Percentiles rank a stretch among this genome's conserved stretches.
phyloP scores from a whole-genome alignment of 2,329 filamentous ascomycete species.

The Fonsecaea monophora region DNA sequence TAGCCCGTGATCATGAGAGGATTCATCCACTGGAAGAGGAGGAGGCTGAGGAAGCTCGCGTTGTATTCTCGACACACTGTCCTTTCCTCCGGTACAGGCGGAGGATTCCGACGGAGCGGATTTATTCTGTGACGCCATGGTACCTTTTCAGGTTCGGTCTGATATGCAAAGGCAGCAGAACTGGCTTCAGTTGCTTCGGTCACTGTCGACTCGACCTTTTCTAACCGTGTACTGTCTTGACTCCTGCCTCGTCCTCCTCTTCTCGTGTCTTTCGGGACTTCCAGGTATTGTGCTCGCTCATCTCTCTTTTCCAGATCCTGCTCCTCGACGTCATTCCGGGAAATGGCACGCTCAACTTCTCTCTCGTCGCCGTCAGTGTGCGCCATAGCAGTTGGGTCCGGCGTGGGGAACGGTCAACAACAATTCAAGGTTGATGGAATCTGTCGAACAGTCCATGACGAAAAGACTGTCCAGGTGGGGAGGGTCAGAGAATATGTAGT shows the following conservation, averaged over 20 bases:
- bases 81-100: slow-evolving; percentile 63
- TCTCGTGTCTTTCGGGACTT: slow-evolving; percentile 29
- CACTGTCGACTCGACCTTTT: slow-evolving; percentile 49
- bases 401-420: slow-evolving; percentile 15
- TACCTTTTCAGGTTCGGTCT: slow-evolving; percentile 29
- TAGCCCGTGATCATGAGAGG: slow-evolving; percentile 88
- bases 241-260: slow-evolving; percentile 30
- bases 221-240: slow-evolving; percentile 45
- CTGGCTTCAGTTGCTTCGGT: slow-evolving; percentile 50
- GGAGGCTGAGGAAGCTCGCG: slow-evolving; percentile 74
- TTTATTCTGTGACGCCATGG: slow-evolving; percentile 53
- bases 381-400: slow-evolving; percentile 20
- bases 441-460: slow-evolving; percentile 23
- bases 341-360: slow-evolving; percentile 34
- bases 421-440: background rate
- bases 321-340: slow-evolving; percentile 41
- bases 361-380: slow-evolving; percentile 35
- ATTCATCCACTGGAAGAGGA: slow-evolving; percentile 90
- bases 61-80: slow-evolving; percentile 70
- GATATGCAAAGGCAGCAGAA: slow-evolving; percentile 35
- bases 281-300: slow-evolving; percentile 34
- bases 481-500: slow-evolving; percentile 30
- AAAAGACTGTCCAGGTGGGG: slow-evolving; percentile 10
- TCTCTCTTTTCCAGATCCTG: slow-evolving; percentile 37
- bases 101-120: slow-evolving; percentile 54